These are phyloP conservation scores for Erythrophleum ivorense DNA, from an alignment of 331 rosid genomes.

Conservation along the genomic window DNA sequence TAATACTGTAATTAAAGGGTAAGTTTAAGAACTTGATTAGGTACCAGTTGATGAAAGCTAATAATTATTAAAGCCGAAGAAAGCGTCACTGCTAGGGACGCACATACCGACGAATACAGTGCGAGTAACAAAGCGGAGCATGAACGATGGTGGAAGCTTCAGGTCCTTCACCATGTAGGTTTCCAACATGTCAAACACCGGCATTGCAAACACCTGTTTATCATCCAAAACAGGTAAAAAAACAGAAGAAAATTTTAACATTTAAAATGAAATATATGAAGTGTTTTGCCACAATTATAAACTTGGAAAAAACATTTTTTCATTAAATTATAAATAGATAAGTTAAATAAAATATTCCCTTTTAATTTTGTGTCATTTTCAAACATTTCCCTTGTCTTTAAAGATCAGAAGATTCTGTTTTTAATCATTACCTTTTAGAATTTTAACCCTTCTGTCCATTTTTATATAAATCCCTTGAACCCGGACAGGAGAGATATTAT, in stretches of 20 bases:
- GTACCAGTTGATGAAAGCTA: background rate
- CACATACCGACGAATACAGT: constrained; percentile 39
- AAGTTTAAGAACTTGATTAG: background rate
- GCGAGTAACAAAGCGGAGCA: constrained; percentile 42
- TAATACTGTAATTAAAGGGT: constrained; percentile 22
- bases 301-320: no score
- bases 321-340: no score
- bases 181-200: constrained; percentile 49
- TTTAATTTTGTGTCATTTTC: no score
- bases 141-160: constrained; percentile 37
- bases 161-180: constrained; percentile 36
- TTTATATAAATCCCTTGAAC: no score
- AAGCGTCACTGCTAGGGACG: background rate
- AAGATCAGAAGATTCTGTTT: no score
- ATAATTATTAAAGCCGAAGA: background rate
- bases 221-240: background rate
- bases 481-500: no score
- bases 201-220: constrained; percentile 46
- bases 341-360: no score
- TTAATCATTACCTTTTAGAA: no score
- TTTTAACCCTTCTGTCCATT: no score
- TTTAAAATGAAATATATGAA: no score
- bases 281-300: no score
- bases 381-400: no score
- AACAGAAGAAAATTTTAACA: background rate